phyloP scores from a whole-genome alignment of 2,329 filamentous ascomycete species.

The Chaetomium globosum region DNA sequence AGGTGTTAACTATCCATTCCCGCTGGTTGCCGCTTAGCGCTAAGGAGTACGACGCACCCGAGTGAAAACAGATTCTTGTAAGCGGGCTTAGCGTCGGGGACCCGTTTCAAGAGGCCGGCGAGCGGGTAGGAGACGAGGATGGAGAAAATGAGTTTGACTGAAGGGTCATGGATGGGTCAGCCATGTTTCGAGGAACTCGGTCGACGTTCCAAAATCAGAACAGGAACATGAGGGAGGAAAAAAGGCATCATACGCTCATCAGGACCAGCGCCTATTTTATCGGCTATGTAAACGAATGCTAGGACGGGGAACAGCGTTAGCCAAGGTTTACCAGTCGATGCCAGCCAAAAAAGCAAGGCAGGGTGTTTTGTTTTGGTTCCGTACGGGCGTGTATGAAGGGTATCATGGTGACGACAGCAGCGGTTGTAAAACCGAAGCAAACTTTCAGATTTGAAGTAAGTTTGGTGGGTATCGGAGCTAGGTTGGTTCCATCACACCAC shows the following conservation, averaged over 20 bases:
- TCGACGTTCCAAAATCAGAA: neutral
- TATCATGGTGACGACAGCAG: constrained; percentile 39
- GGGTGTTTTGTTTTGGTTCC: constrained; percentile 7
- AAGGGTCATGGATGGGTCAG: constrained; percentile 15
- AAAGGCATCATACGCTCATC: constrained; percentile 48
- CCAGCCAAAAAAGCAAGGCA: neutral
- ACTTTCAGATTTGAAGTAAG: constrained; percentile 2
- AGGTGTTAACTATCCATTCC: constrained; percentile 19
- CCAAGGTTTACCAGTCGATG: neutral
- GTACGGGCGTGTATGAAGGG: constrained; percentile 44
- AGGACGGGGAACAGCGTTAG: constrained; percentile 29
- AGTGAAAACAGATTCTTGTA: constrained; percentile 90
- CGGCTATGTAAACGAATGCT: constrained; percentile 51
- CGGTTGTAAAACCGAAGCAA: neutral
- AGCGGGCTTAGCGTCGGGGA: constrained; percentile 81
- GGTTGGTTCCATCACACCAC: constrained; percentile 7
- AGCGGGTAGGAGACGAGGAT: constrained; percentile 93
- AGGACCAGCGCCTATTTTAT: constrained; percentile 48
- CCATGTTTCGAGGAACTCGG: constrained; percentile 3
- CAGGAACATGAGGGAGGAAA: neutral
- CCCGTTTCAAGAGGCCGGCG: constrained; percentile 81
- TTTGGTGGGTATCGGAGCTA: neutral
- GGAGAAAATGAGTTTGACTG: constrained; percentile 90
- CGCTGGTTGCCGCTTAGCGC: too few species aligned
- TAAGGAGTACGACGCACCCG: constrained; percentile 51